Base-by-base conservation (phyloP, 129 eudicot species). In the Rutidosis leptorrhynchoides region DNA sequence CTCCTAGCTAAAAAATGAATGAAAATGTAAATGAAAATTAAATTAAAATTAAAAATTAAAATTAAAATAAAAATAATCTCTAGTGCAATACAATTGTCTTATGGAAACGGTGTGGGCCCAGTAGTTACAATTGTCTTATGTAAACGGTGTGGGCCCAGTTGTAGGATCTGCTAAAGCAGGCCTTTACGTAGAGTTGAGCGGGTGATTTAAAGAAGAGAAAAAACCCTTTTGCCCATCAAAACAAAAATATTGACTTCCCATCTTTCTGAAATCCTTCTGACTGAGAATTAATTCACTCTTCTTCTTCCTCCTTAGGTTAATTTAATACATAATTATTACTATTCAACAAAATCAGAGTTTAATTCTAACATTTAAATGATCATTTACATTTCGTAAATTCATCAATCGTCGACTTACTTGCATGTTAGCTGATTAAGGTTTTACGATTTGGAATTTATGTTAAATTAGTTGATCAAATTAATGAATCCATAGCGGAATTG, bases 281-380 rank as follows among this genome's bases (percentile, higher is more conserved):
- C 49, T n/a, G 25, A 7, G 52, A 5, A 32, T 71, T 58, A 58
- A 17, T 15, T 70, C 58, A 30, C 32, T 30, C 9, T 43, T 27
- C 45, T 26, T 46, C 29, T 58, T 45, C 67, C 49, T 58, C 67
- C 49, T 58, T 60, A 70, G 75, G 75, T 70, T 45, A 32, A 32
- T 70, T 59, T 15, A n/a, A n/a, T n/a, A n/a, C n/a, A n/a, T n/a
- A n/a, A 28, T 24, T 14, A 23, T 27, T 56, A 2, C 12, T 25
- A n/a, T 24, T 40, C 42, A 1, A 19, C 59, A 7, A 43, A 15
- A 27, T 16, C 29, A 40, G 21, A 59, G 1, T 27, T 23, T 21
- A 29, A 58, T 69, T 42, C 58, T 12, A 28, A 9, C 45, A 71
- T 17, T 51, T n/a, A 3, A n/a, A n/a, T n/a, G n/a, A 16, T 51